phyloP scores from a whole-genome alignment of 768 basidiomycete genomes.

The Gyrodon lividus region DNA sequence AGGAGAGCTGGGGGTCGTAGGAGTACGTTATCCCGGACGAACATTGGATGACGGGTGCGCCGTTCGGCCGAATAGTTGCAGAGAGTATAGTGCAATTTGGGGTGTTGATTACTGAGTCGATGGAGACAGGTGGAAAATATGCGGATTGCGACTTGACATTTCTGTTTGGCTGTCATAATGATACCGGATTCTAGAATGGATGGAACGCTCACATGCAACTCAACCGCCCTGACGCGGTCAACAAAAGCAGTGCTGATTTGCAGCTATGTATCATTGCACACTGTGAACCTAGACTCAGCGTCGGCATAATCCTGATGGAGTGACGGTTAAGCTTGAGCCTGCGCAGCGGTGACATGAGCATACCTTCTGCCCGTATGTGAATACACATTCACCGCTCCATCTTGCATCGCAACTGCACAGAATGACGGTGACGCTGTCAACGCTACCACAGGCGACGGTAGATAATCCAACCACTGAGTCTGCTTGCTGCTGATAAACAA shows the following conservation, averaged over 20 bases:
- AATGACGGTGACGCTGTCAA: conserved; percentile 64
- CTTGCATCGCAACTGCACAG: conserved; percentile 75
- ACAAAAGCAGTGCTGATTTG: conserved; percentile 61
- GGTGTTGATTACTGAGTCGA: conserved; percentile 55
- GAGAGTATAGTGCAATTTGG: conserved; percentile 63
- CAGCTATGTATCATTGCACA: conserved; percentile 67
- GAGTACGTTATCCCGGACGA: conserved; percentile 79
- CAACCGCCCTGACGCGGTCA: conserved; percentile 73
- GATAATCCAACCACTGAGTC: conserved; percentile 87
- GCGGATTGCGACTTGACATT: conserved; percentile 68
- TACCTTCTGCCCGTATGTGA: conserved; percentile 82
- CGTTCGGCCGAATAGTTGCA: conserved; percentile 73
- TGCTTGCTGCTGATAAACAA: conserved; percentile 61
- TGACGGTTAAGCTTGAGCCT: not conserved
- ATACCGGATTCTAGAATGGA: not conserved
- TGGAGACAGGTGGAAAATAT: conserved; percentile 62
- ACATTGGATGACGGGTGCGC: conserved; percentile 72
- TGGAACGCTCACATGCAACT: conserved; percentile 62
- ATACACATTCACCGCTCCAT: conserved; percentile 82
- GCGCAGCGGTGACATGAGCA: conserved; percentile 17
- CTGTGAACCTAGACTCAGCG: conserved; percentile 68
- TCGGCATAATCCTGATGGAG: conserved; percentile 66
- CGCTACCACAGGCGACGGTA: conserved; percentile 69
- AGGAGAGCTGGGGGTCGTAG: conserved; percentile 63
- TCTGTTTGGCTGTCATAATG: conserved; percentile 45